These are phyloP conservation scores for Eimeria maxima DNA, from an alignment of 169 alveolate species.

Conservation along the genomic window DNA sequence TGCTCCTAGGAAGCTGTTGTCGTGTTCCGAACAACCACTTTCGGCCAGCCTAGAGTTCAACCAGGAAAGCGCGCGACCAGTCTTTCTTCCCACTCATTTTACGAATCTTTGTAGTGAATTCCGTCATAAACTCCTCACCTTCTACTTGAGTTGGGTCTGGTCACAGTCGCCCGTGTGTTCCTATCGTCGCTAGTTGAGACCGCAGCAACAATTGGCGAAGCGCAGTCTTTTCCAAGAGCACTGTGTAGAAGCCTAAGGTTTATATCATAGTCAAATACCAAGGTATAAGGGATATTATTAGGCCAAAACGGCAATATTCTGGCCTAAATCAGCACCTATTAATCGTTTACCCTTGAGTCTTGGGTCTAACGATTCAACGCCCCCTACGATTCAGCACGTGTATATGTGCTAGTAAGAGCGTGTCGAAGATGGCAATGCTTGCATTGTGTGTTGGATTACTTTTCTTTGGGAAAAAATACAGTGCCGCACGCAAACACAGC, in stretches of 20 bases:
- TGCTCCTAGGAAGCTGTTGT: neutral
- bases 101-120: neutral
- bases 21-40: neutral
- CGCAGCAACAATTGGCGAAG: neutral
- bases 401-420: neutral
- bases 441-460: neutral
- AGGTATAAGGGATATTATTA: neutral
- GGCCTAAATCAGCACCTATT: neutral
- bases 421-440: neutral
- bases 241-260: neutral
- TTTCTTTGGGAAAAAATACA: neutral
- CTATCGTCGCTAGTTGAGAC: constrained; percentile 5
- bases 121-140: neutral
- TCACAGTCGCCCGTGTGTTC: neutral
- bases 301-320: neutral
- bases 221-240: neutral
- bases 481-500: neutral
- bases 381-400: neutral
- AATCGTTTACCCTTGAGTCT: neutral
- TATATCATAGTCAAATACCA: too few relatives aligned
- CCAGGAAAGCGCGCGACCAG: neutral
- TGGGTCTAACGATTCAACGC: neutral
- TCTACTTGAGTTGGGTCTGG: neutral
- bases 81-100: neutral
- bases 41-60: neutral